Evolutionary conservation across 331 rosid species (phyloP).

Genomic region (Pyracantha coccinea): DNA sequence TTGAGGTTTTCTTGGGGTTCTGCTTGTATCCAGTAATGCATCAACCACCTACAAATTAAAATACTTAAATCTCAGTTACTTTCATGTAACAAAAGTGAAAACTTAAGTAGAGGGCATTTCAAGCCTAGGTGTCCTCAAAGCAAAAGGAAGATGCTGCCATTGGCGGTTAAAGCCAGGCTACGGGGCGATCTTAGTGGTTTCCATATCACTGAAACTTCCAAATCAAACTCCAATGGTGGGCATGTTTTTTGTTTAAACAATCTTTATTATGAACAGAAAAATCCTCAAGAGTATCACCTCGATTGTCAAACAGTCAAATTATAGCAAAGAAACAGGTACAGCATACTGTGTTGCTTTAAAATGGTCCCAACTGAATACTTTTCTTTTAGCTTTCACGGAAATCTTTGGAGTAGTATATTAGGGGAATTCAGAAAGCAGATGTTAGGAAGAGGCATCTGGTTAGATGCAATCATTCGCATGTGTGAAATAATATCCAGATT

Average conservation of each 20-base stretch:
- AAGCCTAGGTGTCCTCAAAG: background rate
- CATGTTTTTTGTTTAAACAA: background rate
- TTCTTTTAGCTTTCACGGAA: background rate
- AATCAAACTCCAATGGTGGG: background rate
- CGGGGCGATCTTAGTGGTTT: background rate
- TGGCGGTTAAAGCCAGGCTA: background rate
- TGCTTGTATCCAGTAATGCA: slow-evolving; percentile 48
- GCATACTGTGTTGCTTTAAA: background rate
- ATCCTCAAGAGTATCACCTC: background rate
- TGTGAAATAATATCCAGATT: background rate
- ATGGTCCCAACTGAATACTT: background rate
- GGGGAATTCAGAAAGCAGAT: background rate
- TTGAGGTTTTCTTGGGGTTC: slow-evolving; percentile 75
- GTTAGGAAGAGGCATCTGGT: background rate
- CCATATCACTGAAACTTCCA: background rate
- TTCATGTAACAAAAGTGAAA: slow-evolving; percentile 7
- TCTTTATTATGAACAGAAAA: background rate
- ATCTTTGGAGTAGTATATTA: background rate
- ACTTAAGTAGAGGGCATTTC: background rate
- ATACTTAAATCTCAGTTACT: slow-evolving; percentile 14
- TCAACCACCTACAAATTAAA: slow-evolving; percentile 57
- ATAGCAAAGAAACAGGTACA: background rate
- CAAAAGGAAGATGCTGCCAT: background rate
- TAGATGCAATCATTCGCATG: background rate
- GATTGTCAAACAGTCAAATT: background rate